Evolutionary conservation across 371 early-diverging fungal genomes (phyloP), one percentile per base, ranked within the genome.

Genomic region (Rhizopus microsporus): DNA sequence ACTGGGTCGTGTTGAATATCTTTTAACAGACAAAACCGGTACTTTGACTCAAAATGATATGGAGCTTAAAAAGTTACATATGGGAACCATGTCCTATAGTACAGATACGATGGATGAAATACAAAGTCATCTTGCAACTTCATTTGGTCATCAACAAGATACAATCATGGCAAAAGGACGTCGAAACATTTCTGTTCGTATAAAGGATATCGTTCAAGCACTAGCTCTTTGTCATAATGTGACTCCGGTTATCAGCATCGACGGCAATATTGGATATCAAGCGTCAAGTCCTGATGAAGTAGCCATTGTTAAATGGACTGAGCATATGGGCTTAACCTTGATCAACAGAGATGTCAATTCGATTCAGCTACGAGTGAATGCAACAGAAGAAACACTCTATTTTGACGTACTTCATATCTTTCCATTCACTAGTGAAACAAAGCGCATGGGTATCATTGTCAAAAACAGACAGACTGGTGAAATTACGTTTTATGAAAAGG

Each of bases 211-310:
- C 57, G 88, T 93, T 1, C 88, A 91, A 61, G 93, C 93, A 1
- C 72, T 98, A 15, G 90, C 92, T 10, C 60, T 97, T 3, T 98
- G 99, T 63, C 97, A 98, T 66, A 96, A 94, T 71, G 98, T 95
- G 13, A 77, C 78, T 3, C 91, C 91, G 5, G 83, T 83, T 1
- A 71, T 75, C 7, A 83, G 78, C 31, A 69, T 81, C 4, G 72
- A 76, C 59, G 84, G 77, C 23, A 62, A 62, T 16, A 71, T 81
- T 51, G 78, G 88, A 10, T 99, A 98, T 68, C 99, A 99, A 72
- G 98, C 99, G 0, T 91, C 97, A n/a, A 94, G 95, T 33, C 99
- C 99, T 7, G 99, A 99, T 77, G 99, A 99, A 72, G 89, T 99
- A 3, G 99, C 99, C 0, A 97, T 99, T 57, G 98, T 99, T 13